These are phyloP conservation scores for Isabelozyma rhagii DNA, from an alignment of 805 yeast species.

Conservation along the genomic window DNA sequence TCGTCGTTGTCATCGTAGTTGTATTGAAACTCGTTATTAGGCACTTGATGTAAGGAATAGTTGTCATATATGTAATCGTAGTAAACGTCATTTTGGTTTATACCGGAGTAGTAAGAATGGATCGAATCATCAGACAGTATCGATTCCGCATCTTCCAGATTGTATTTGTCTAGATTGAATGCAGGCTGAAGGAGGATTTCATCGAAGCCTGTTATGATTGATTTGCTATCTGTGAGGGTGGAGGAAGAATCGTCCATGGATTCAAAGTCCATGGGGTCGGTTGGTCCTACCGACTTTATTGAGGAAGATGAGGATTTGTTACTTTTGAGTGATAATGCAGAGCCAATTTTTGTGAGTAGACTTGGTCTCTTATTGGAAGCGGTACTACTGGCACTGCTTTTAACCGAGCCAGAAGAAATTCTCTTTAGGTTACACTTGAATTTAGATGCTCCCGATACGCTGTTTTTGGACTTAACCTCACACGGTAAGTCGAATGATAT, in stretches of 20 bases:
- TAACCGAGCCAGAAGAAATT: neutral
- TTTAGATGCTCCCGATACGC: neutral
- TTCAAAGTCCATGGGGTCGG: neutral
- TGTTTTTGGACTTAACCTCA: conserved; percentile 30
- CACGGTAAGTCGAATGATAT: conserved; percentile 45
- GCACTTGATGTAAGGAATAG: neutral
- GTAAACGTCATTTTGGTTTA: conserved; percentile 5
- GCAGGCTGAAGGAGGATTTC: conserved; percentile 19
- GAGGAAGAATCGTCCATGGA: neutral
- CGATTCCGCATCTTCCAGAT: conserved; percentile 12
- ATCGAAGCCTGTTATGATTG: conserved; percentile 14
- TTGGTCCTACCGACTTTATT: neutral
- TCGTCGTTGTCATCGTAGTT: conserved; percentile 2
- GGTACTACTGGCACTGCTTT: conserved; percentile 1
- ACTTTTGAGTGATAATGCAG: conserved; percentile 9
- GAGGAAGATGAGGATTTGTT: conserved; percentile 5
- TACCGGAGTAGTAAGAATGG: conserved; percentile 16
- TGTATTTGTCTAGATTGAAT: conserved; percentile 11
- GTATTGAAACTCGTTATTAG: conserved; percentile 8
- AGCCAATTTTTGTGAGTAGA: conserved; percentile 6
- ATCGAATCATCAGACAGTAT: conserved; percentile 14
- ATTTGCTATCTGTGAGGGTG: neutral
- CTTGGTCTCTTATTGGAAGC: conserved; percentile 1
- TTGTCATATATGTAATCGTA: neutral
- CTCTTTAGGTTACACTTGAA: neutral